These are phyloP conservation scores for Heliamphora exappendiculata DNA, from an alignment of 148 eudicot species.

Conservation along the genomic window DNA sequence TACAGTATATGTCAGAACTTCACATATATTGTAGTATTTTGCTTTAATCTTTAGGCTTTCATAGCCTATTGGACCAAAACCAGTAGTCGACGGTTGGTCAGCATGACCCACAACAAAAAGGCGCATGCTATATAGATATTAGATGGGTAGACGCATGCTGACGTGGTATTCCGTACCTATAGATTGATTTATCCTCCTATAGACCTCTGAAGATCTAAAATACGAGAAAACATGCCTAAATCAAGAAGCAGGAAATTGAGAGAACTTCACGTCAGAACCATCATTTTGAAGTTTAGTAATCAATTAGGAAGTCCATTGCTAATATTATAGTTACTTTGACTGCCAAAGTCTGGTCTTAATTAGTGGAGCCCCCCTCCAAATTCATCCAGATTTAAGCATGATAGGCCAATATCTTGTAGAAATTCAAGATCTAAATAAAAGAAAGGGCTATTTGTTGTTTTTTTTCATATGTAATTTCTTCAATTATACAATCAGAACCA, in stretches of 20 bases:
- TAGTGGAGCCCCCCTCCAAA: neutral
- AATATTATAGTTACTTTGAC: neutral
- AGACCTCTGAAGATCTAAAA: constrained; percentile 45
- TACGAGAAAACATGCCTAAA: neutral
- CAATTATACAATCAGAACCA: neutral
- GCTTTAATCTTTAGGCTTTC: too few relatives aligned
- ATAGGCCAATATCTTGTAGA: neutral
- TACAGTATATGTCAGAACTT: too few relatives aligned
- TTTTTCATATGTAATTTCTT: too few relatives aligned
- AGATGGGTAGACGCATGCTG: too few relatives aligned
- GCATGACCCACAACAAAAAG: too few relatives aligned
- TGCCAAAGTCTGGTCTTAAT: neutral
- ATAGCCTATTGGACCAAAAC: too few relatives aligned
- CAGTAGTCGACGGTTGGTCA: too few relatives aligned
- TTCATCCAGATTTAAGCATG: neutral
- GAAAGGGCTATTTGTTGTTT: neutral
- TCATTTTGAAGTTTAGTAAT: neutral
- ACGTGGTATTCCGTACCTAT: too few relatives aligned
- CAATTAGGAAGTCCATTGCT: neutral
- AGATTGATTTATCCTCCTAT: too few relatives aligned
- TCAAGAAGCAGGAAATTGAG: neutral
- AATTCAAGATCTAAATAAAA: neutral
- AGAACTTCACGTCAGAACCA: neutral
- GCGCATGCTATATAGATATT: too few relatives aligned
- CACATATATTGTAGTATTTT: too few relatives aligned